Evolutionary conservation across 2,329 filamentous ascomycete genomes (phyloP).

Genomic region (Paramyrothecium roridum): DNA sequence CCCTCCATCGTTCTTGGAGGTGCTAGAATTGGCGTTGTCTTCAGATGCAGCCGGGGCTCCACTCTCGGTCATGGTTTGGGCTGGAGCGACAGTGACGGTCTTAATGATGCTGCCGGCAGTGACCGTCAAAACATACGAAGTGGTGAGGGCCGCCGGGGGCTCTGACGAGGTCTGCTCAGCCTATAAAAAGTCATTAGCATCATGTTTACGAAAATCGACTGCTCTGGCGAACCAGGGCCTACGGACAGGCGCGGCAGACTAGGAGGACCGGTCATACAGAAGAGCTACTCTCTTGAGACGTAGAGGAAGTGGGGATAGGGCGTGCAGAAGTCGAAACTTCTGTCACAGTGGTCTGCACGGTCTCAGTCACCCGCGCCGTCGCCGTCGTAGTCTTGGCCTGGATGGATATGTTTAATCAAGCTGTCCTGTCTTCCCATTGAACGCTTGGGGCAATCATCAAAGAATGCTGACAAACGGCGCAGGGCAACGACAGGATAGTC

Average conservation of each 20-base stretch:
- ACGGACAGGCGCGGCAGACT: slow-evolving; percentile 9
- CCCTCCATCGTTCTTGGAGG: slow-evolving; percentile 13
- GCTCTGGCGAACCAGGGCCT: neutral
- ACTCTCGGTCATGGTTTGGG: slow-evolving; percentile 13
- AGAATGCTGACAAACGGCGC: slow-evolving; percentile 4
- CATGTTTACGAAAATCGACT: neutral
- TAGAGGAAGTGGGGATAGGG: slow-evolving; percentile 17
- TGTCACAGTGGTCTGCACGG: slow-evolving; percentile 27
- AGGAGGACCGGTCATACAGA: slow-evolving; percentile 33
- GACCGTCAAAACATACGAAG: slow-evolving; percentile 45
- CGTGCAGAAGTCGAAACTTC: slow-evolving; percentile 14
- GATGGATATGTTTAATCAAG: slow-evolving; percentile 19
- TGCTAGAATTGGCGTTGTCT: slow-evolving; percentile 6
- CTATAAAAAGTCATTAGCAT: slow-evolving; percentile 12
- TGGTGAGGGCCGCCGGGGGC: slow-evolving; percentile 25
- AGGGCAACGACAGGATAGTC: slow-evolving; percentile 4
- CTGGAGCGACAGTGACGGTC: slow-evolving; percentile 53
- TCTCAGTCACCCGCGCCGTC: slow-evolving; percentile 30
- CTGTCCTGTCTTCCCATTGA: slow-evolving; percentile 19
- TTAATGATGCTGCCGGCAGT: slow-evolving; percentile 50
- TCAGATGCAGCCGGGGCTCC: slow-evolving; percentile 13
- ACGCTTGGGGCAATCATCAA: slow-evolving; percentile 3
- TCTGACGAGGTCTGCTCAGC: slow-evolving; percentile 10
- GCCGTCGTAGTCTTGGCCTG: slow-evolving; percentile 23
- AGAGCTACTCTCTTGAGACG: slow-evolving; percentile 22